Conservation (phyloP, 352 stramenopile species). For the Globisporangium paddicum region DNA sequence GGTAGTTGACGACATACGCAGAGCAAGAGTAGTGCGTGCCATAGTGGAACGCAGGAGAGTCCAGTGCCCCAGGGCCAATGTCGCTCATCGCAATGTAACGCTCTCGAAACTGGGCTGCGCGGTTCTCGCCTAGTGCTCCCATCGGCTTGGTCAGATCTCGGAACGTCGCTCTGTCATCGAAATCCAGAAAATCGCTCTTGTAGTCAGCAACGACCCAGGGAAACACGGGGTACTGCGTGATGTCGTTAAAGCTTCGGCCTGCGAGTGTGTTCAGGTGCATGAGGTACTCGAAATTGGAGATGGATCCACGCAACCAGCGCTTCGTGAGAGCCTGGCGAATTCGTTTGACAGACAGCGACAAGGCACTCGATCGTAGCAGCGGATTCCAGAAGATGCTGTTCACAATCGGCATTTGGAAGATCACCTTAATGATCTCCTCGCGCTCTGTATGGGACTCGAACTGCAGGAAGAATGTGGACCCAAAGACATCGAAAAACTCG, state of each 20-base stretch:
- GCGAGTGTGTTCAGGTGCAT: slow-evolving; percentile 95
- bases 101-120: slow-evolving; percentile 83
- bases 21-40: slow-evolving; percentile 97
- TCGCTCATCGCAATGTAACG: slow-evolving; percentile 74
- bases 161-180: slow-evolving; percentile 76
- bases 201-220: slow-evolving; percentile 95
- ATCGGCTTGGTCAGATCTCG: slow-evolving; percentile 94
- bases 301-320: slow-evolving; percentile 54
- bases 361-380: slow-evolving; percentile 50
- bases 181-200: slow-evolving; percentile 74
- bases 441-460: slow-evolving; percentile 47
- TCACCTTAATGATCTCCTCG: slow-evolving; percentile 61
- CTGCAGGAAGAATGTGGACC: slow-evolving; percentile 68
- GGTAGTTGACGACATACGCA: slow-evolving; percentile 96
- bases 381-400: slow-evolving; percentile 83
- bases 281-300: slow-evolving; percentile 95
- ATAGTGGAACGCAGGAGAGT: slow-evolving; percentile 94
- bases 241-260: slow-evolving; percentile 95
- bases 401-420: slow-evolving; percentile 78
- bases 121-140: slow-evolving; percentile 84
- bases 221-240: slow-evolving; percentile 98
- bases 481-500: slow-evolving; percentile 69
- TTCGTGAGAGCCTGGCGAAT: slow-evolving; percentile 71
- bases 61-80: slow-evolving; percentile 29
- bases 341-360: slow-evolving; percentile 58